phyloP scores from a whole-genome alignment of 179 eudicot species.

The Sideroxylon spinosum region DNA sequence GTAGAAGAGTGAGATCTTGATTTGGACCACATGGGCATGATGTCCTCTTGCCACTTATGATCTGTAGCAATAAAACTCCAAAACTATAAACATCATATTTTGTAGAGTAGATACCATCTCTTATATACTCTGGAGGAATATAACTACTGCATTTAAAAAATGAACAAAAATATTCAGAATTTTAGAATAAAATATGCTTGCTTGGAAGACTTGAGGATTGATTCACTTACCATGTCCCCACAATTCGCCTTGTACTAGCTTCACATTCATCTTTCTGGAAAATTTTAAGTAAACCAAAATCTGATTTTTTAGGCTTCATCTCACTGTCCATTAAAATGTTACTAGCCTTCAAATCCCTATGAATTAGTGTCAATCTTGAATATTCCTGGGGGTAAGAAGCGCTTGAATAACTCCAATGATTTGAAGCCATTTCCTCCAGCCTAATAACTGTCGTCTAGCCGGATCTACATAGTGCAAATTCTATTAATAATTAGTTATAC shows the following conservation, averaged over 20 bases:
- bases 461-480: constrained; percentile 17
- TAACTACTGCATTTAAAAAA: constrained; percentile 21
- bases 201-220: neutral
- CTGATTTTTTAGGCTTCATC: constrained; percentile 30
- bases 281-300: constrained; percentile 30
- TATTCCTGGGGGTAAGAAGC: constrained; percentile 32
- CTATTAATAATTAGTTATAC: neutral
- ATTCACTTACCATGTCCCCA: constrained; percentile 29
- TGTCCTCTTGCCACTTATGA: constrained; percentile 29
- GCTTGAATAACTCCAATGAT: constrained; percentile 29
- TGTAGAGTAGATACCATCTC: constrained; percentile 28
- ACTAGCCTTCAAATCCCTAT: constrained; percentile 29
- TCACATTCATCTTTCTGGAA: constrained; percentile 24
- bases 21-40: neutral
- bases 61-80: constrained; percentile 28
- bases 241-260: constrained; percentile 26
- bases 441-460: constrained; percentile 4
- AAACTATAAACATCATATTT: constrained; percentile 33
- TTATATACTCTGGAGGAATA: constrained; percentile 30
- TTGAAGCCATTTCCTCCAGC: constrained; percentile 26
- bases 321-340: constrained; percentile 22
- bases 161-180: neutral
- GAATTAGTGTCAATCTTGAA: constrained; percentile 26
- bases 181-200: neutral
- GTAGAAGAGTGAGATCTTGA: too few species aligned